A percentile compares a stretch with the other conserved stretches of the same genome.
These are phyloP conservation scores for Rhodotorula sp. DNA, from an alignment of 1,284 basidiomycete genomes.

Conservation along the genomic window DNA sequence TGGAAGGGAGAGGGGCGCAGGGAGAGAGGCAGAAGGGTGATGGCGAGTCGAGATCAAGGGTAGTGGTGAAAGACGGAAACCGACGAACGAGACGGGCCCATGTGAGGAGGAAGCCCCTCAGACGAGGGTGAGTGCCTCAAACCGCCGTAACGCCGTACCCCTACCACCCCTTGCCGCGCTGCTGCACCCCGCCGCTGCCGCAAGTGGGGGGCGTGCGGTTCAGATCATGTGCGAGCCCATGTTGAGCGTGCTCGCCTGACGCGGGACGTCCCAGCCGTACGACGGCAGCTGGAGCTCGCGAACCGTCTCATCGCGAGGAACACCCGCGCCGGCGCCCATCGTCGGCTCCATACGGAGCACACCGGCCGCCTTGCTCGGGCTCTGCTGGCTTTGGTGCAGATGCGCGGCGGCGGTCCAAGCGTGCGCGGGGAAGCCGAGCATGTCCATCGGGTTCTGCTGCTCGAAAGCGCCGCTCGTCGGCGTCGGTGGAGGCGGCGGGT, in stretches of 20 bases:
- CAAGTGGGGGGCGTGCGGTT: neutral
- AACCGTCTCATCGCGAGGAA: neutral
- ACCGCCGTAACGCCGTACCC: neutral
- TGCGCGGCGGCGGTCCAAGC: neutral
- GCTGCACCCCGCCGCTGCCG: neutral
- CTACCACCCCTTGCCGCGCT: neutral
- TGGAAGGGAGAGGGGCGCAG: too few species aligned
- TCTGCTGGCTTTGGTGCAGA: neutral
- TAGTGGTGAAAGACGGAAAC: neutral
- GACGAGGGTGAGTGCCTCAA: neutral
- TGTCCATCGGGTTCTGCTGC: neutral
- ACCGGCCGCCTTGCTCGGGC: slow-evolving; percentile 1
- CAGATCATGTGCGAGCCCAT: slow-evolving; percentile 19
- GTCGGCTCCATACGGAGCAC: slow-evolving; percentile 4
- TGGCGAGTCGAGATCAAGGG: neutral
- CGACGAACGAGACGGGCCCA: too few species aligned
- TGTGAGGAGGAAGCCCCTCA: neutral
- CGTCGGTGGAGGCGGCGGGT: slow-evolving; percentile 13
- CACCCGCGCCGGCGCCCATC: neutral
- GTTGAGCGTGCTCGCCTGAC: slow-evolving; percentile 18
- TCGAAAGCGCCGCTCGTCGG: neutral
- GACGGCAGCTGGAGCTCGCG: slow-evolving; percentile 14
- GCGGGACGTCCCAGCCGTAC: slow-evolving; percentile 17
- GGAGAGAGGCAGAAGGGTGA: too few species aligned
- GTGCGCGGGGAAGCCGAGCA: slow-evolving; percentile 10